phyloP scores from a whole-genome alignment of 2,329 filamentous ascomycete genomes.

The Graphilbum fragrans region DNA sequence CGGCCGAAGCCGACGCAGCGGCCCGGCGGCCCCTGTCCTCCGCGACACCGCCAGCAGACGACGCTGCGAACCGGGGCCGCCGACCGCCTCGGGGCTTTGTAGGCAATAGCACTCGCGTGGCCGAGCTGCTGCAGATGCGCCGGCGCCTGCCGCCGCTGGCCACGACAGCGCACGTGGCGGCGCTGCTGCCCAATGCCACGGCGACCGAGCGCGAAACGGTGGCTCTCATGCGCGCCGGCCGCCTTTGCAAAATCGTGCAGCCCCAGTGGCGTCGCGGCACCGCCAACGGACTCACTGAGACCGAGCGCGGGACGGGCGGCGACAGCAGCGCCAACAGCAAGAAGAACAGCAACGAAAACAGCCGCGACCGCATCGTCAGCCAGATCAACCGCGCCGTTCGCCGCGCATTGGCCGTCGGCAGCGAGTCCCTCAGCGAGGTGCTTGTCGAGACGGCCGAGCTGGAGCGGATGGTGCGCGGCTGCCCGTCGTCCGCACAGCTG shows the following conservation, averaged over 20 bases:
- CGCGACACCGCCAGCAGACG: no score
- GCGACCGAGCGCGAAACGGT: constrained; percentile 55
- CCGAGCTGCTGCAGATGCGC: constrained; percentile 52
- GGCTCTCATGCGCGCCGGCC: constrained; percentile 42
- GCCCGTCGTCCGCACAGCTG: constrained; percentile 16
- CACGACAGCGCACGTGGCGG: constrained; percentile 53
- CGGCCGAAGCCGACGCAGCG: neutral
- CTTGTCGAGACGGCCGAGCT: constrained; percentile 48
- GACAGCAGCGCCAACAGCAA: neutral
- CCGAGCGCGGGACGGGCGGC: constrained; percentile 26
- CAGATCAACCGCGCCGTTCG: constrained; percentile 23
- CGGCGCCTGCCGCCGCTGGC: constrained; percentile 49
- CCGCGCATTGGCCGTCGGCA: constrained; percentile 23
- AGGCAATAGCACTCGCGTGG: constrained; percentile 28
- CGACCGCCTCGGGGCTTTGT: constrained; percentile 6
- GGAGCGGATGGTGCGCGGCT: constrained; percentile 30
- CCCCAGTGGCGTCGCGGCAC: constrained; percentile 39
- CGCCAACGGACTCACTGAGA: constrained; percentile 32
- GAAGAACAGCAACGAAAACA: neutral
- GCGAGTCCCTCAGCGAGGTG: constrained; percentile 35
- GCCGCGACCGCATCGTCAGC: constrained; percentile 42
- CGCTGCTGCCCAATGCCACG: constrained; percentile 49
- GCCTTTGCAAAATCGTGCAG: constrained; percentile 46
- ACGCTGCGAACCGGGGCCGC: neutral
- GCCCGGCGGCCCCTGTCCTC: no score